Percentiles rank a stretch among this genome's conserved stretches.
phyloP scores from a whole-genome alignment of 805 yeast genomes.

The Kuraishia capsulata region DNA sequence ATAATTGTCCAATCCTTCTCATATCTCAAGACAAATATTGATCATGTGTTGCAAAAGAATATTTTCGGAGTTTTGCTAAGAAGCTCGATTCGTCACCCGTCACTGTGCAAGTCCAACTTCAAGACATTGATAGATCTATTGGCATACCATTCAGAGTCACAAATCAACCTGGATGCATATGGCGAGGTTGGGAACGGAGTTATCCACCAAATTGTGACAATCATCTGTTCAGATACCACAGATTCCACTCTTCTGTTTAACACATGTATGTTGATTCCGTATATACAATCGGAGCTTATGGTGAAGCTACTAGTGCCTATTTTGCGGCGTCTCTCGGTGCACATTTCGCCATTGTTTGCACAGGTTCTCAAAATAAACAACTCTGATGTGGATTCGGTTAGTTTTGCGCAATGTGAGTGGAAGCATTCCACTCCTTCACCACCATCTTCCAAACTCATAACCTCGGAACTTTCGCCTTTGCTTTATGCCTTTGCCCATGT shows the following conservation, averaged over 20 bases:
- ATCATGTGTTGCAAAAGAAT: conserved; percentile 9
- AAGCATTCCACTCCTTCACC: conserved; percentile 10
- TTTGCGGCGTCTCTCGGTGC: conserved; percentile 11
- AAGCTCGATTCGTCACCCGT: conserved; percentile 11
- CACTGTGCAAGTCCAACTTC: conserved; percentile 15
- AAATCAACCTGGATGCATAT: conserved; percentile 5
- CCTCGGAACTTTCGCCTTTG: conserved; percentile 15
- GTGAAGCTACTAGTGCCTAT: conserved; percentile 12
- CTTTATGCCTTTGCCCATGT: conserved; percentile 16
- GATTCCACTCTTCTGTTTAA: conserved; percentile 11
- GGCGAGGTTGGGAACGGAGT: conserved; percentile 8
- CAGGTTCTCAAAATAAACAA: conserved; percentile 11
- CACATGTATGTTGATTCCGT: conserved; percentile 16
- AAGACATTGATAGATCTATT: conserved; percentile 16
- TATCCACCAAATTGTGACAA: conserved; percentile 7
- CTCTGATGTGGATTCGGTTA: conserved; percentile 5
- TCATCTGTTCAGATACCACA: conserved; percentile 6
- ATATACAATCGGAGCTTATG: conserved; percentile 8
- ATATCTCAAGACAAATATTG: conserved; percentile 12
- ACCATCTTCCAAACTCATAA: conserved; percentile 10
- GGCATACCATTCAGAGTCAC: conserved; percentile 10
- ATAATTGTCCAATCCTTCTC: conserved; percentile 19
- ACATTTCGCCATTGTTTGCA: conserved; percentile 13
- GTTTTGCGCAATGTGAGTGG: conserved; percentile 9
- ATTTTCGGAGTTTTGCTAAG: conserved; percentile 9